A percentile compares a stretch with the other conserved stretches of the same genome.
phyloP scores from a whole-genome alignment of 2,329 filamentous ascomycete species.

The Colletotrichum sp. region DNA sequence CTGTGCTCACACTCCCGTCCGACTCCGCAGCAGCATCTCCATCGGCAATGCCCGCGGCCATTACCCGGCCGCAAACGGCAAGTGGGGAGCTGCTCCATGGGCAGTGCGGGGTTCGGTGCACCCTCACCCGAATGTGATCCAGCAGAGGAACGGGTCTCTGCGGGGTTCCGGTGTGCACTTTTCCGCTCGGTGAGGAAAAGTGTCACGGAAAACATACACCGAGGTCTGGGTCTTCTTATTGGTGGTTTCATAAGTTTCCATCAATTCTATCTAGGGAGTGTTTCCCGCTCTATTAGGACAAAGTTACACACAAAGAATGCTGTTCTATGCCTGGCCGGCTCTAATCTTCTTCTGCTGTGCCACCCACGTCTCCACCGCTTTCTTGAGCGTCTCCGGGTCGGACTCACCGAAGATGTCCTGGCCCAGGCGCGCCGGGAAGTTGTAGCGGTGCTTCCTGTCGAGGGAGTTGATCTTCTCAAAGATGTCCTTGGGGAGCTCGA shows the following conservation, averaged over 20 bases:
- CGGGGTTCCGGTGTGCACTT: background rate
- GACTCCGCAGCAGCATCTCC: background rate
- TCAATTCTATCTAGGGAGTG: background rate
- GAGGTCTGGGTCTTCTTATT: background rate
- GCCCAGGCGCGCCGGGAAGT: slow-evolving; percentile 45
- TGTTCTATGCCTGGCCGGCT: background rate
- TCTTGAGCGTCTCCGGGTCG: slow-evolving; percentile 38
- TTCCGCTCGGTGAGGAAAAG: slow-evolving; percentile 13
- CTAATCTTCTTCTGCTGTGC: slow-evolving; percentile 35
- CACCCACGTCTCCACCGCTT: slow-evolving; percentile 38
- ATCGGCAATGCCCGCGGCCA: background rate
- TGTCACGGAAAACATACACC: background rate
- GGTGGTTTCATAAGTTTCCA: background rate
- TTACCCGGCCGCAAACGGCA: background rate
- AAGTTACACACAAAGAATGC: too few relatives aligned
- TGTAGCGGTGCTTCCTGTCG: slow-evolving; percentile 44
- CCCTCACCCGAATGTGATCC: slow-evolving; percentile 1
- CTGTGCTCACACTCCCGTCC: background rate
- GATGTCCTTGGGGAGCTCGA: slow-evolving; percentile 38
- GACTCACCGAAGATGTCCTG: slow-evolving; percentile 48
- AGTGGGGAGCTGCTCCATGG: background rate
- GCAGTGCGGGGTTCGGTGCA: slow-evolving; percentile 7
- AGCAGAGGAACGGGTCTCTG: background rate
- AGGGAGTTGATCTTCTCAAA: slow-evolving; percentile 41
- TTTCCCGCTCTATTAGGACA: background rate